Evolutionary conservation across 1,284 basidiomycete genomes (phyloP).

Genomic region (Moniliella sp.): DNA sequence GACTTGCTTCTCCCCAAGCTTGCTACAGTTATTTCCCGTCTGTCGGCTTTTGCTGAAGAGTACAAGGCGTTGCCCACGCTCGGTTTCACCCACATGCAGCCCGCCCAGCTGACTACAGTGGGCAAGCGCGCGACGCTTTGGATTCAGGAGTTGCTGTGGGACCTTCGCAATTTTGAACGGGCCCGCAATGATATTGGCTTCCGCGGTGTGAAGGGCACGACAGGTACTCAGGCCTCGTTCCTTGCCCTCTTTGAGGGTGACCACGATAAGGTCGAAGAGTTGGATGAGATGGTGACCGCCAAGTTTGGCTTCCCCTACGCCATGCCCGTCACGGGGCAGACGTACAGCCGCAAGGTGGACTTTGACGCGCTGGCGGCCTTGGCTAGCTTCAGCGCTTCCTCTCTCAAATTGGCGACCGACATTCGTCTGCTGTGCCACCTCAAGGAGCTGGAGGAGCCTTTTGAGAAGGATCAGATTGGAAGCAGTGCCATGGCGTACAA

Average conservation of each 20-base stretch:
- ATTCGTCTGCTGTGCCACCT: conserved; percentile 41
- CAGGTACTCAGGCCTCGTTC: conserved; percentile 92
- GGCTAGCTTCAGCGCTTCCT: conserved; percentile 75
- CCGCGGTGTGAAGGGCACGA: conserved; percentile 94
- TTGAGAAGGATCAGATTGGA: conserved; percentile 97
- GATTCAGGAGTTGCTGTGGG: conserved; percentile 85
- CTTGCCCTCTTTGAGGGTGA: conserved; percentile 81
- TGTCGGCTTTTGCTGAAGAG: conserved; percentile 53
- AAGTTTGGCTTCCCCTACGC: conserved; percentile 78
- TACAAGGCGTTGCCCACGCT: conserved; percentile 39
- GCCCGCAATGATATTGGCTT: conserved; percentile 85
- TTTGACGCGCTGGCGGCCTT: conserved; percentile 73
- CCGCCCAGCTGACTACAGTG: conserved; percentile 90
- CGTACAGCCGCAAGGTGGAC: conserved; percentile 94
- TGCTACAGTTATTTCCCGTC: conserved; percentile 65
- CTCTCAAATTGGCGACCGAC: conserved; percentile 93
- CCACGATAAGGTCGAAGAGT: conserved; percentile 58
- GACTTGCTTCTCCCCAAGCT: conserved; percentile 67
- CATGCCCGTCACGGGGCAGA: conserved; percentile 93
- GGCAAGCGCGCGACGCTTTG: conserved; percentile 96
- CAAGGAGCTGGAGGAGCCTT: conserved; percentile 92
- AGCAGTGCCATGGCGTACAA: conserved; percentile 92
- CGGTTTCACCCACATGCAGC: conserved; percentile 97
- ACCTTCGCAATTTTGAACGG: conserved; percentile 73
- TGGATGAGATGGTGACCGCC: conserved; percentile 55